Conservation (phyloP, 768 basidiomycete species). For the Astraeus odoratus region DNA sequence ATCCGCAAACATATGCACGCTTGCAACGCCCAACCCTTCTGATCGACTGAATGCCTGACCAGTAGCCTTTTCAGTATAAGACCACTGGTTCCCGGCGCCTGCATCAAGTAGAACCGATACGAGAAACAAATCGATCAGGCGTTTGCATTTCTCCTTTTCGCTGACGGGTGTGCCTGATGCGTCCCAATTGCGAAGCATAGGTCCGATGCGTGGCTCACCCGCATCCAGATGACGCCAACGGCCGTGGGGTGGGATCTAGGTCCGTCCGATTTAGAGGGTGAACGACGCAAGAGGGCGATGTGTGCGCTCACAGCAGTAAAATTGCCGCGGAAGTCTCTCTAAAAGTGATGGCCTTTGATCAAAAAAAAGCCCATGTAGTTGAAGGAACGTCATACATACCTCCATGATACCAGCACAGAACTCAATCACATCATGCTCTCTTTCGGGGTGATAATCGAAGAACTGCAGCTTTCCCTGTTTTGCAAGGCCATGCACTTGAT, state of each 20-base stretch:
- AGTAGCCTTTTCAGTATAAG: slow-evolving; percentile 55
- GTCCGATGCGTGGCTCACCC: slow-evolving; percentile 54
- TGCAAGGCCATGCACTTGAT: slow-evolving; percentile 72
- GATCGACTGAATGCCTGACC: slow-evolving; percentile 54
- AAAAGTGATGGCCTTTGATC: slow-evolving; percentile 6
- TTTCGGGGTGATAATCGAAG: slow-evolving; percentile 79
- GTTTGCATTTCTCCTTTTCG: slow-evolving; percentile 54
- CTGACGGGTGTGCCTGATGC: slow-evolving; percentile 33
- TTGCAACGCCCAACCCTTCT: slow-evolving; percentile 85
- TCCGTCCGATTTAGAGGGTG: background rate
- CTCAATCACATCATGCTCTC: slow-evolving; percentile 57
- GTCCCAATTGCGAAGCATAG: slow-evolving; percentile 54
- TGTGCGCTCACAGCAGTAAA: slow-evolving; percentile 48
- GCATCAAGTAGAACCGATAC: slow-evolving; percentile 93
- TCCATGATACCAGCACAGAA: slow-evolving; percentile 77
- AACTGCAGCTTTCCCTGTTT: slow-evolving; percentile 69
- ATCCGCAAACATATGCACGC: slow-evolving; percentile 78
- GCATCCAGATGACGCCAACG: slow-evolving; percentile 87
- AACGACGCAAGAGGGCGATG: slow-evolving; percentile 1
- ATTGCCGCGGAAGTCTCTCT: slow-evolving; percentile 78
- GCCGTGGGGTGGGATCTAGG: slow-evolving; percentile 79
- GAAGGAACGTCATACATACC: slow-evolving; percentile 36
- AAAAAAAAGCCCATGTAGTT: background rate
- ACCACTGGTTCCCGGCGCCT: slow-evolving; percentile 83
- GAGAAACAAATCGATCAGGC: slow-evolving; percentile 82